A percentile compares a stretch with the other conserved stretches of the same genome.
These are phyloP conservation scores for Tritrichomonas foetus DNA, from an alignment of 208 protist genomes.

Conservation along the genomic window DNA sequence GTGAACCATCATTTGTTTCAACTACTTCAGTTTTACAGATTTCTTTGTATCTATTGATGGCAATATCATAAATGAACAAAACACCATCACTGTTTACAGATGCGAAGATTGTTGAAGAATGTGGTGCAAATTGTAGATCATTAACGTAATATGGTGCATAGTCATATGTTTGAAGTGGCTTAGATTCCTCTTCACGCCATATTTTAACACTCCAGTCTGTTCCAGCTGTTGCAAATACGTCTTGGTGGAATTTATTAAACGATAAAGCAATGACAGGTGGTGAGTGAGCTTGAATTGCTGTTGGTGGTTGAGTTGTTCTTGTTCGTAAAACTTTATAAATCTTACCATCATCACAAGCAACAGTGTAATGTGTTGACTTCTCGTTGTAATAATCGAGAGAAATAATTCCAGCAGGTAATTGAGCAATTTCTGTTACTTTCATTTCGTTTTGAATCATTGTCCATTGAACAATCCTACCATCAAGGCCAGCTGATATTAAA, in stretches of 20 bases:
- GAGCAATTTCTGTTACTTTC: not conserved
- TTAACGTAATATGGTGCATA: not conserved
- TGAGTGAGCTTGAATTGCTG: not conserved
- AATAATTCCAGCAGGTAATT: not conserved
- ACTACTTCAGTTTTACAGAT: constrained; percentile 24
- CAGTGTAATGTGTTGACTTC: not conserved
- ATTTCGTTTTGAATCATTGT: constrained; percentile 1
- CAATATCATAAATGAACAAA: constrained; percentile 15
- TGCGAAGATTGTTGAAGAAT: not conserved
- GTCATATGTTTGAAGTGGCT: not conserved
- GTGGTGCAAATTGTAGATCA: not conserved
- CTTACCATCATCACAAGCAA: not conserved
- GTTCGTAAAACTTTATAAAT: not conserved
- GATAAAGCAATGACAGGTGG: not conserved
- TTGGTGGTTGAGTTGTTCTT: constrained; percentile 8
- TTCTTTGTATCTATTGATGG: not conserved
- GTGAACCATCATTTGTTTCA: not conserved
- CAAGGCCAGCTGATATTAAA: not conserved
- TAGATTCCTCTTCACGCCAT: not conserved
- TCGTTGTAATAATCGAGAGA: constrained; percentile 31
- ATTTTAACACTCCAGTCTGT: constrained; percentile 20
- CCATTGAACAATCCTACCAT: not conserved
- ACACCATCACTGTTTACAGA: not conserved
- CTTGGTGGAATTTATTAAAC: constrained; percentile 1
- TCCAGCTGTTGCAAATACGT: not conserved